Evolutionary conservation across 331 rosid genomes (phyloP).

Genomic region (Quercus phellos): DNA sequence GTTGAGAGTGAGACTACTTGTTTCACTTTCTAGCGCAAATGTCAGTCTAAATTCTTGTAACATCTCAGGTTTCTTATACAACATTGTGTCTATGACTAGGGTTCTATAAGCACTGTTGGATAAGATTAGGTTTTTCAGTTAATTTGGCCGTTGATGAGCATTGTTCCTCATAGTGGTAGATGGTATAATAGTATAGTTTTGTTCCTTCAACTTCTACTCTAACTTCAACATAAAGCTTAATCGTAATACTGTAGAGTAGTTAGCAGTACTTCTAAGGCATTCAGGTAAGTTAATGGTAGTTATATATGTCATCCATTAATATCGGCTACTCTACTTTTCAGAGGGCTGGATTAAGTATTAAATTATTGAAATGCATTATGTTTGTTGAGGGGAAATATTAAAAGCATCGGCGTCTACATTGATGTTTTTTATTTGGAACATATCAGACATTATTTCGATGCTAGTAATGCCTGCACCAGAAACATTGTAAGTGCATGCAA

Average conservation of each 20-base stretch:
- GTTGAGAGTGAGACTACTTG: neutral
- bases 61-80: neutral
- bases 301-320: neutral
- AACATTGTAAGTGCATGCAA: neutral
- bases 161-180: neutral
- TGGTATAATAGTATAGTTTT: neutral
- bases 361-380: neutral
- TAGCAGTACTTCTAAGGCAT: neutral
- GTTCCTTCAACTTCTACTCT: neutral
- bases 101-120: neutral
- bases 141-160: neutral
- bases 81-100: conserved; percentile 15
- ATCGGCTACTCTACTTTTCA: neutral
- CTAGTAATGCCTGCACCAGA: neutral
- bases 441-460: neutral
- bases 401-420: neutral
- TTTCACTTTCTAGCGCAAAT: neutral
- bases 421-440: neutral
- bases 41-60: too few relatives aligned
- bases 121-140: neutral
- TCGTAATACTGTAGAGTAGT: neutral
- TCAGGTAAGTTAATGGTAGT: neutral
- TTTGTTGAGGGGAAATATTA: neutral
- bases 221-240: neutral
- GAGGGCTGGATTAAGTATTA: neutral